Evolutionary conservation across 768 basidiomycete species (phyloP).

Genomic region (Russula olivacea): DNA sequence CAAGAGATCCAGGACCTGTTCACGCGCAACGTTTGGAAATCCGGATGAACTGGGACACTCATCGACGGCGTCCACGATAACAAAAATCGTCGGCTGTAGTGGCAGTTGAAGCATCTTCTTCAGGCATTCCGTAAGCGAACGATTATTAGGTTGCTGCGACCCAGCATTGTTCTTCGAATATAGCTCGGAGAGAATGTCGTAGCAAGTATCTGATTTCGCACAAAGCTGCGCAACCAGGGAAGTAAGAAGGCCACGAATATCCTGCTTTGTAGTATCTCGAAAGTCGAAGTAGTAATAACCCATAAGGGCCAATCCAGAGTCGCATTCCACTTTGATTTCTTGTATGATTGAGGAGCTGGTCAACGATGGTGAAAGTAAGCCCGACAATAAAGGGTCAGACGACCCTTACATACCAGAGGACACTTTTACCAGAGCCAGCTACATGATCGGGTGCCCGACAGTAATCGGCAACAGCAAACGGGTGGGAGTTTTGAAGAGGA

Average conservation of each 20-base stretch:
- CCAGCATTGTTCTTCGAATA: background rate
- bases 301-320: background rate
- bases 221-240: background rate
- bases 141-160: background rate
- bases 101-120: background rate
- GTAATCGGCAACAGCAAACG: background rate
- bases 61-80: constrained; percentile 6
- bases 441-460: background rate
- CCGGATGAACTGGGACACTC: constrained; percentile 1
- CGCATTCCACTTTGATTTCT: background rate
- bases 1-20: background rate
- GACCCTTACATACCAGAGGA: background rate
- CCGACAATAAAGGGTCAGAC: background rate
- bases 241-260: background rate
- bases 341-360: background rate
- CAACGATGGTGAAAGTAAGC: background rate
- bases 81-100: background rate
- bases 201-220: background rate
- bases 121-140: background rate
- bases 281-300: background rate
- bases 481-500: background rate
- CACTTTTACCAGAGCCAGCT: background rate
- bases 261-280: background rate
- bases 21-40: background rate
- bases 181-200: background rate